Evolutionary conservation across 768 basidiomycete genomes (phyloP), one percentile per base, ranked within the genome.

Genomic region (Tulasnella sp.): DNA sequence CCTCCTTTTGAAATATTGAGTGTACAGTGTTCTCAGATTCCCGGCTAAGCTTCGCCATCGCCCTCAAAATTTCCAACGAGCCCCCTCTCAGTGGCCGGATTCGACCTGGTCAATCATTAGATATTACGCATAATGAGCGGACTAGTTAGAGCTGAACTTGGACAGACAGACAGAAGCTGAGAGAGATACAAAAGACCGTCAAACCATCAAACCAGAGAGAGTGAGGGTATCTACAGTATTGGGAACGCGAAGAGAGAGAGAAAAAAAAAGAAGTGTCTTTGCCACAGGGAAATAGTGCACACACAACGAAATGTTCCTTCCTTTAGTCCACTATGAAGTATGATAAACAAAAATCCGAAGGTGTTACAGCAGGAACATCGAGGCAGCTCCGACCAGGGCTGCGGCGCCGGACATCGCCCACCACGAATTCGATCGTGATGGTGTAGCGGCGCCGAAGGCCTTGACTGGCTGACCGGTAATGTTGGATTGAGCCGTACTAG

Each of bases 401-500:
- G 70, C 32, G 4, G 23, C n/a, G 23, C 70, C 70, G 29, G 70
- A n/a, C 23, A 44, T 5, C 20, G 29, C 1, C 70, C 70, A 71
- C n/a, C 29, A 71, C 29, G 70, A 71, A 23, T 7, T 20, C 18
- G 70, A 37, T 44, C 32, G 37, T n/a, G 42, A 40, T 20, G 51
- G 20, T 23, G 74, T 13, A 26, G 74, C 74, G 0, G 51, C 57
- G 37, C 55, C 55, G 23, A 77, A 77, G 11, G 69, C 37, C 57
- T 40, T 77, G 29, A 77, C 76, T 7, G 67, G 76, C 35, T 77
- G 69, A 2, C 76, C 76, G 2, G 76, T 77, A 13, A 71, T 69
- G 37, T 77, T 77, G 40, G 76, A 77, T 32, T 89, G 82, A 6
- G 84, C 80, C 0, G 85, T 86, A 78, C 89, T 86, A 29, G 88